Conservation (phyloP, 2,329 filamentous ascomycete genomes). For the Xylariaceae sp. region DNA sequence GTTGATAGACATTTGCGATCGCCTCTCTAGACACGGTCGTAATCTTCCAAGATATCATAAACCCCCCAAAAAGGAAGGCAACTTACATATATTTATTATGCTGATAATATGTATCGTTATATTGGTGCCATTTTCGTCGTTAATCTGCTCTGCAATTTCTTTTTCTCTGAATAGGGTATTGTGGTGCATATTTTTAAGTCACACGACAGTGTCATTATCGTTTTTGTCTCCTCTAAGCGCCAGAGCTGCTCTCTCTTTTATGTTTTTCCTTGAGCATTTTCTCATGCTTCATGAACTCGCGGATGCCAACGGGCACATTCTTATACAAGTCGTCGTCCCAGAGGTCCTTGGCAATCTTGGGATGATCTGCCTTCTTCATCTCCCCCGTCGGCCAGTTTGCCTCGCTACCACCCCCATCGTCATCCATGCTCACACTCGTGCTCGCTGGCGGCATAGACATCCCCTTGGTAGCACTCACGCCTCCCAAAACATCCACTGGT, state of each 20-base stretch:
- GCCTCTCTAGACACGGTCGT: background rate
- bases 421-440: conserved; percentile 69
- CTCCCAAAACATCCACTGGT: conserved; percentile 14
- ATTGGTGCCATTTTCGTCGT: conserved; percentile 17
- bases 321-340: conserved; percentile 75
- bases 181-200: conserved; percentile 2
- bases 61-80: too few species aligned
- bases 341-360: conserved; percentile 56
- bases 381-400: conserved; percentile 61
- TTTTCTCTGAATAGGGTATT: conserved; percentile 13
- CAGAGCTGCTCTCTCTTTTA: conserved; percentile 57
- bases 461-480: conserved; percentile 19
- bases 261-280: conserved; percentile 85
- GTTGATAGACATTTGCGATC: conserved; percentile 19
- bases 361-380: conserved; percentile 42
- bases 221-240: conserved; percentile 42
- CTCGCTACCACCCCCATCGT: conserved; percentile 78
- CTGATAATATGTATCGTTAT: too few species aligned
- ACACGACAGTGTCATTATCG: too few species aligned
- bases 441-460: conserved; percentile 12
- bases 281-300: conserved; percentile 97
- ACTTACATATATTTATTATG: too few species aligned
- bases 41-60: conserved; percentile 8
- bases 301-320: conserved; percentile 86
- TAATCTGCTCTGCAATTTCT: background rate